These are phyloP conservation scores for Dendrocalamus latiflorus DNA, from an alignment of 202 grass and related monocot species.

Conservation along the genomic window DNA sequence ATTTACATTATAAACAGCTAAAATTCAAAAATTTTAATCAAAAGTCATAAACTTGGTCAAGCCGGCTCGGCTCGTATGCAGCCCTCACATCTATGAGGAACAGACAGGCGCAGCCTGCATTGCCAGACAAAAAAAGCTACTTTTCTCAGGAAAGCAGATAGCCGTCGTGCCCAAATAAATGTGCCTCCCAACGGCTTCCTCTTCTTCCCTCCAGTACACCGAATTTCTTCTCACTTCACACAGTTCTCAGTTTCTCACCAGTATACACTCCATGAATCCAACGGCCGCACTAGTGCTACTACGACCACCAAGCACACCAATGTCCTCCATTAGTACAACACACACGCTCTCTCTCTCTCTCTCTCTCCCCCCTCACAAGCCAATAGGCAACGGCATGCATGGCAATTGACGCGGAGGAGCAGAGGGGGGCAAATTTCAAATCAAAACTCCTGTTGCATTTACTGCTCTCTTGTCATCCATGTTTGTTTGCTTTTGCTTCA, in stretches of 20 bases:
- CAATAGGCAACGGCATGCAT: background rate
- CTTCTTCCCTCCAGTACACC: background rate
- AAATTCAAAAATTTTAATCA: too few species aligned
- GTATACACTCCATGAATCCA: background rate
- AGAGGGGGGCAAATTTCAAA: background rate
- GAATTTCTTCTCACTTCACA: background rate
- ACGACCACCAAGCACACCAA: background rate
- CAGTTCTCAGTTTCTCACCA: background rate
- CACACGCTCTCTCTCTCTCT: too few species aligned
- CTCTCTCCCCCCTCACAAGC: too few species aligned
- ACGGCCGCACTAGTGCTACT: too few species aligned
- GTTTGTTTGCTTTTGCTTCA: too few species aligned
- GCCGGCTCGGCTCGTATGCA: too few species aligned
- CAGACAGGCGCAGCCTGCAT: too few species aligned
- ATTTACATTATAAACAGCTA: too few species aligned
- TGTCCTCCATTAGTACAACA: background rate
- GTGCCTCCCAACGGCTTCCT: background rate
- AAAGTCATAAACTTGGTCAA: too few species aligned
- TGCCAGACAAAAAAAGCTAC: background rate
- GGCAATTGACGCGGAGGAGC: background rate
- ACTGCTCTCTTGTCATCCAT: background rate
- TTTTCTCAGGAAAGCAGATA: background rate
- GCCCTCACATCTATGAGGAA: too few species aligned
- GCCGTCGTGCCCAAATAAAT: conserved; percentile 24
- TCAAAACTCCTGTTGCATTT: background rate